Evolutionary conservation across 805 yeast genomes (phyloP).

Genomic region (Hanseniaspora hatyaiensis): DNA sequence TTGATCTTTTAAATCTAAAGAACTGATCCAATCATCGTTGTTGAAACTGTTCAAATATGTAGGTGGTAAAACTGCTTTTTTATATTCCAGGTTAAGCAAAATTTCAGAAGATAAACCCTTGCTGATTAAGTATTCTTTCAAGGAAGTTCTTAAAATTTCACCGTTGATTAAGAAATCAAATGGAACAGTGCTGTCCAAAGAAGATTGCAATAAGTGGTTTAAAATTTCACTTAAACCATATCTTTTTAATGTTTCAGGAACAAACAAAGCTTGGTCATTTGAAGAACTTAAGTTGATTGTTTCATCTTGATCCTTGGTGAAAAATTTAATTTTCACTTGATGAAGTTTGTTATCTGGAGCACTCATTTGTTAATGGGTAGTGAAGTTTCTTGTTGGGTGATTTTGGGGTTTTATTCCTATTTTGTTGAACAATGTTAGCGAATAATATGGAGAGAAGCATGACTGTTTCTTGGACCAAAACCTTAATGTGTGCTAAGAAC

Average conservation of each 20-base stretch:
- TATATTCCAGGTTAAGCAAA: conserved; percentile 70
- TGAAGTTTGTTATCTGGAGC: conserved; percentile 21
- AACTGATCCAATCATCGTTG: conserved; percentile 92
- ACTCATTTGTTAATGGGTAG: conserved; percentile 14
- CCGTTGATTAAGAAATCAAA: conserved; percentile 90
- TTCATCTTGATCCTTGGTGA: conserved; percentile 75
- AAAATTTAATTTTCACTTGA: conserved; percentile 72
- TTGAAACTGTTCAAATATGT: conserved; percentile 74
- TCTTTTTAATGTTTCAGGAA: conserved; percentile 75
- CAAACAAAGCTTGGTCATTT: conserved; percentile 70
- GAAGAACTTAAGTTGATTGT: conserved; percentile 48
- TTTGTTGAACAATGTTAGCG: no score
- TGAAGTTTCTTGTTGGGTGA: background rate
- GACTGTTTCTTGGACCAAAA: no score
- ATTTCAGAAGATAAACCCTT: conserved; percentile 78
- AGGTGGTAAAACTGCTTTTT: conserved; percentile 91
- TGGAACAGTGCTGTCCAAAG: conserved; percentile 47
- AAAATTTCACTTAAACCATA: conserved; percentile 92
- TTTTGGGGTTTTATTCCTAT: no score
- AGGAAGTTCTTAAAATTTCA: conserved; percentile 59
- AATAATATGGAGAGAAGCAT: no score
- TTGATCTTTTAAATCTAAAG: conserved; percentile 35
- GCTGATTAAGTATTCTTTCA: conserved; percentile 64
- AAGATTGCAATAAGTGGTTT: conserved; percentile 60
- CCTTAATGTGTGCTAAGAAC: no score